Conservation (phyloP, 2,329 filamentous ascomycete species). For the Lecanicillium sp. region DNA sequence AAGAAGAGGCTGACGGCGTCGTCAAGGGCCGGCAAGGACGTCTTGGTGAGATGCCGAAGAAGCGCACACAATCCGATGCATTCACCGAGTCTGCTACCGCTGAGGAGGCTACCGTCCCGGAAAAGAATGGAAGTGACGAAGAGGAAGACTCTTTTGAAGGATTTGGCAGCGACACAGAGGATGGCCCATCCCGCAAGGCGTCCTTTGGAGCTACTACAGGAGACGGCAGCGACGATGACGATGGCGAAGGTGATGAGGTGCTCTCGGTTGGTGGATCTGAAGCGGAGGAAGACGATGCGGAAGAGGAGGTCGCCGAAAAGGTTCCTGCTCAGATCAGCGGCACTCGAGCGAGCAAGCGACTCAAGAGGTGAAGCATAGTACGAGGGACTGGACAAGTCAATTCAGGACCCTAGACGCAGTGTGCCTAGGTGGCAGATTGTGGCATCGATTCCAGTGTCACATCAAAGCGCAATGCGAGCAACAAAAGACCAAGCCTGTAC, state of each 20-base stretch:
- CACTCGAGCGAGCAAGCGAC: conserved; percentile 11
- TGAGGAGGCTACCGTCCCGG: conserved; percentile 31
- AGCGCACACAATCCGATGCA: conserved; percentile 48
- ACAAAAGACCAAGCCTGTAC: too few relatives aligned
- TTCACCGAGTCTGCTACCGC: conserved; percentile 24
- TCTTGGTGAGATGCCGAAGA: conserved; percentile 79
- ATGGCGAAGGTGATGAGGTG: conserved; percentile 32
- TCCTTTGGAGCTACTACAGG: conserved; percentile 21
- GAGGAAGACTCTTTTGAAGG: conserved; percentile 31
- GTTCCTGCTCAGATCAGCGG: conserved; percentile 1
- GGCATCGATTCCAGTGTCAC: too few relatives aligned
- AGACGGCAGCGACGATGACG: conserved; percentile 30
- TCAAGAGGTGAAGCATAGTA: conserved; percentile 8
- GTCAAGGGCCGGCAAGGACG: conserved; percentile 68
- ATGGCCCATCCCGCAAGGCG: conserved; percentile 19
- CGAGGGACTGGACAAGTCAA: too few relatives aligned
- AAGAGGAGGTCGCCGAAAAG: conserved; percentile 14
- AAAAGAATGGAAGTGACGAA: conserved; percentile 31
- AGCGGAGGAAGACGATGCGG: conserved; percentile 14
- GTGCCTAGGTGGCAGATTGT: too few relatives aligned
- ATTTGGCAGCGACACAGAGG: conserved; percentile 27
- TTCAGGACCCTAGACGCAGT: too few relatives aligned
- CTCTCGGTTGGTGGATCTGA: conserved; percentile 20
- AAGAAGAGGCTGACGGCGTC: conserved; percentile 39
- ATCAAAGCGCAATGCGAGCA: too few relatives aligned